A percentile compares a stretch with the other conserved stretches of the same genome.
phyloP scores from a whole-genome alignment of 2,329 filamentous ascomycete species.

The Cercospora nicotianae region DNA sequence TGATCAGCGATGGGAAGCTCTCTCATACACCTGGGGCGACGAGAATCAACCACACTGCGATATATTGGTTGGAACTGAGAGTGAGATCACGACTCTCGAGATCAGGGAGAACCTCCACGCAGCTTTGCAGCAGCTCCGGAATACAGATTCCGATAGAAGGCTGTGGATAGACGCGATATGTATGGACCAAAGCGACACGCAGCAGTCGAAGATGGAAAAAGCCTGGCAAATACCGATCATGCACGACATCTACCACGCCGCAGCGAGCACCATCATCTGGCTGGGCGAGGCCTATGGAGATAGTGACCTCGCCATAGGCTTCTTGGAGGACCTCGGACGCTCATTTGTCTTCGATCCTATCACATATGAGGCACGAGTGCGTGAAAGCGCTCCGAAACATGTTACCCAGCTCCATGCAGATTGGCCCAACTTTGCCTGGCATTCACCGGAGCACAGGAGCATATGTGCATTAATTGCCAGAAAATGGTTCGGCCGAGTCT shows the following conservation, averaged over 20 bases:
- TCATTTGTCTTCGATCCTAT: neutral
- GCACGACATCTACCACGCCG: constrained; percentile 7
- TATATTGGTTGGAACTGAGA: neutral
- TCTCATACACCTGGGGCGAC: neutral
- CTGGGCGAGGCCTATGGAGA: neutral
- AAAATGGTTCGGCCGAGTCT: neutral
- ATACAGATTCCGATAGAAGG: neutral
- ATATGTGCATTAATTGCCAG: neutral
- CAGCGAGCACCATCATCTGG: constrained; percentile 3
- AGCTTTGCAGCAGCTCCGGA: constrained; percentile 1
- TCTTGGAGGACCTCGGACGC: neutral
- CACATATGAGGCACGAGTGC: neutral
- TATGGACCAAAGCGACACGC: constrained; percentile 9
- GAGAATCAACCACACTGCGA: neutral
- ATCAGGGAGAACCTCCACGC: constrained; percentile 8
- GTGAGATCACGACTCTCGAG: neutral
- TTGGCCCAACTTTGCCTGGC: neutral
- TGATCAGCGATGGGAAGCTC: neutral
- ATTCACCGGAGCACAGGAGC: neutral
- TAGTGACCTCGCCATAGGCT: neutral
- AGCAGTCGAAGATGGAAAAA: neutral
- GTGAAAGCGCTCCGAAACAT: neutral
- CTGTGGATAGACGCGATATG: constrained; percentile 14
- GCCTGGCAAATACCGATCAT: constrained; percentile 8
- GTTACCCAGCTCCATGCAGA: neutral